Evolutionary conservation across 2,329 filamentous ascomycete species (phyloP), one percentile per base, ranked within the genome.

Genomic region (Plectosphaerella cucumerina): DNA sequence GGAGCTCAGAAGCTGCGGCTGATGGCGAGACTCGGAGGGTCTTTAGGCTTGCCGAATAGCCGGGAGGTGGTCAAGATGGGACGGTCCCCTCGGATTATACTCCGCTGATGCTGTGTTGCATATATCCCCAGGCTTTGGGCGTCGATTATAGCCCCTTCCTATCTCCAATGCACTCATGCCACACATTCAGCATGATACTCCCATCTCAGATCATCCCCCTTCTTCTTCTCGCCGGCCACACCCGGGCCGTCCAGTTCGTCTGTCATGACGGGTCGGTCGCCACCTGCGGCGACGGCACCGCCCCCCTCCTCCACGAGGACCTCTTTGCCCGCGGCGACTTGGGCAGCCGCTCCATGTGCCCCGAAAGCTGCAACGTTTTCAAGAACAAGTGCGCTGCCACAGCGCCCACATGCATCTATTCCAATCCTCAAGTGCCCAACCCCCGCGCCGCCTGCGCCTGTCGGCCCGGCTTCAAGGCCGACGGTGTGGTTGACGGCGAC

Each of bases 391-490:
- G 50, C 26, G 45, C 48, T 31, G 44, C 45, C 23, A 52, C 50
- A 11, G 50, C 50, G 22, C 50, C 50, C 4, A 52, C 45, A 18
- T 52, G 35, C 35, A 37, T 37, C 35, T 37, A 37, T 37, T 14
- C 35, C 5, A 46, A 53, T 12, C 31, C 44, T 60, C 61, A 14
- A 42, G 33, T 15, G 59, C 61, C 5, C 64, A 57, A 35, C 59
- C 53, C 31, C 59, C 56, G 50, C 65, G 63, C 52, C 64, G 67
- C 14, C 59, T 58, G 35, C 17, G 35, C 35, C 15, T 37, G 50
- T 37, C 37, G 50, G 6, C 50, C 50, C 6, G 50, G 50, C 17
- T 52, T 44, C 41, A 52, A 52, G 37, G 50, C 50, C 21, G 42
- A 35, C 26, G 26, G 26, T 18, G n/a, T 26, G 15, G 26, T 45